Percentiles rank a stretch among this genome's conserved stretches.
phyloP scores from a whole-genome alignment of 306 rosid species.

The Erythrophleum fordii region DNA sequence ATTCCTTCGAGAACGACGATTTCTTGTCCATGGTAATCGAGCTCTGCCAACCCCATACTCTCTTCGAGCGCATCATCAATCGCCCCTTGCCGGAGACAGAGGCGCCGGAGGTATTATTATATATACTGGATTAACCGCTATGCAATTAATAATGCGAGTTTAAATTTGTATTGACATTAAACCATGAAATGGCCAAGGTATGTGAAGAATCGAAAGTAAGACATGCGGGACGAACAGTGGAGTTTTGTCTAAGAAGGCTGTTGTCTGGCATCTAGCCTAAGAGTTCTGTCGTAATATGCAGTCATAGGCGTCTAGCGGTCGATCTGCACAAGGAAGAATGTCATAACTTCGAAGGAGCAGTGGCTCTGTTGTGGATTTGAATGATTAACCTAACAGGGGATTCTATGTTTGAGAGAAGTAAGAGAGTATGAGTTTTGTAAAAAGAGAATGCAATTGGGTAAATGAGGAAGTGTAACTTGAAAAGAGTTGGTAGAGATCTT shows the following conservation, averaged over 20 bases:
- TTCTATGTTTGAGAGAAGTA: not conserved
- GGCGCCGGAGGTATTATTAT: conserved; percentile 44
- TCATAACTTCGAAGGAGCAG: not conserved
- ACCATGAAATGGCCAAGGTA: not conserved
- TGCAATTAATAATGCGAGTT: not conserved
- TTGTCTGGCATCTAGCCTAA: not conserved
- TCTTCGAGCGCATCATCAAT: conserved; percentile 65
- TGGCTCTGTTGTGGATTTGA: not conserved
- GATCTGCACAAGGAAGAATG: too few species aligned
- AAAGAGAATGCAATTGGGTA: not conserved
- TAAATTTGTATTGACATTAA: conserved; percentile 1
- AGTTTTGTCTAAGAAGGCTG: not conserved
- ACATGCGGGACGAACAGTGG: too few species aligned
- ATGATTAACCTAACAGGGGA: not conserved
- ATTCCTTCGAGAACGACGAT: conserved; percentile 63
- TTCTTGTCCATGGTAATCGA: conserved; percentile 65
- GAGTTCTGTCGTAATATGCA: not conserved
- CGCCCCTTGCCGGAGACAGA: conserved; percentile 48
- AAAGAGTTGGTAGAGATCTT: not conserved
- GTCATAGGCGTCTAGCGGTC: too few species aligned
- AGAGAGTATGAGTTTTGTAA: not conserved
- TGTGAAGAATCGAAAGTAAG: not conserved
- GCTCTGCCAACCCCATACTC: conserved; percentile 68
- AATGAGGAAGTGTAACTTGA: not conserved
- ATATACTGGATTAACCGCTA: conserved; percentile 15